Evolutionary conservation across 352 stramenopile species (phyloP).

Genomic region (Nothophytophthora sp.): DNA sequence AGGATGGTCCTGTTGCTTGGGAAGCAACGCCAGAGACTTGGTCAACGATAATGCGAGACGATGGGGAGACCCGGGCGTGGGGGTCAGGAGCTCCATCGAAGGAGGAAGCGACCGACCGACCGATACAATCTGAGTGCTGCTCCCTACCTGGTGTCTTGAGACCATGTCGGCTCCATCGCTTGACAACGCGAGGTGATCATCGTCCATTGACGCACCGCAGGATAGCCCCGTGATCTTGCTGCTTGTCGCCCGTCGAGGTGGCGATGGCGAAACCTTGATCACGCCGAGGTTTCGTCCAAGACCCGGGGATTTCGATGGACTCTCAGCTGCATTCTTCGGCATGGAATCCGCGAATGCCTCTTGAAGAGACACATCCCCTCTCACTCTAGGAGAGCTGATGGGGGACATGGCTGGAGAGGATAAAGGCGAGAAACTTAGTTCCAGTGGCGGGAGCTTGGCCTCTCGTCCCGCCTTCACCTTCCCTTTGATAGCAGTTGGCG

Average conservation of each 20-base stretch:
- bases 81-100: neutral
- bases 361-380: neutral
- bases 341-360: slow-evolving; percentile 1
- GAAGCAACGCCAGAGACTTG: neutral
- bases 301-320: slow-evolving; percentile 1
- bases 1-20: neutral
- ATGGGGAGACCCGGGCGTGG: neutral
- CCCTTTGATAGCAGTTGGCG: no score
- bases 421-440: slow-evolving; percentile 10
- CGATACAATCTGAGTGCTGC: no score
- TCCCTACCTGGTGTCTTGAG: no score
- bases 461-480: slow-evolving; percentile 4
- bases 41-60: slow-evolving; percentile 1
- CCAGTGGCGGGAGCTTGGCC: slow-evolving; percentile 19
- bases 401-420: slow-evolving; percentile 8
- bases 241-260: no score
- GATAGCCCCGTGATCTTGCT: no score
- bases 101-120: no score
- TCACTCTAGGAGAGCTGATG: neutral
- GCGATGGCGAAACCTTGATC: slow-evolving; percentile 4
- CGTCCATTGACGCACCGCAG: neutral
- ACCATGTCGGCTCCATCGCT: neutral
- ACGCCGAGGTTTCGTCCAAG: neutral
- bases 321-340: slow-evolving; percentile 1
- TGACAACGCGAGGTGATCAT: neutral